Evolutionary conservation across 768 basidiomycete genomes (phyloP), one percentile per base, ranked within the genome.

Genomic region (Termitomyces sp.): DNA sequence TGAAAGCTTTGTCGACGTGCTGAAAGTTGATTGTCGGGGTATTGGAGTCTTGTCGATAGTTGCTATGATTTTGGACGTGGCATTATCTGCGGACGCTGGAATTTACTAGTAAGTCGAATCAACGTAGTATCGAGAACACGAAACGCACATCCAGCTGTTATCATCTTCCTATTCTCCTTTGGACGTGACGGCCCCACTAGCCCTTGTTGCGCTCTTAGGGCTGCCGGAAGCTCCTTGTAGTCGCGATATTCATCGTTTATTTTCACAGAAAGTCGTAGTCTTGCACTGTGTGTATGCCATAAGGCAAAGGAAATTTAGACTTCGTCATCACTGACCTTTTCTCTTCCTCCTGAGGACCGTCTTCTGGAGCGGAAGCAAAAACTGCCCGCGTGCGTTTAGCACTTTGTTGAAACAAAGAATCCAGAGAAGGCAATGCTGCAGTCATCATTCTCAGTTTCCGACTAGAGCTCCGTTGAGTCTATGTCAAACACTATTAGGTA

Each of bases 191-290:
- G 94, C 0, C 88, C 90, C 2, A 92, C 84, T 0, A 85, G 77
- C 0, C 84, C 86, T 65, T 93, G 91, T 58, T 97, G 93, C 0
- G 87, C 75, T 30, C 91, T 72, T 34, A 98, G 73, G 1, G 89
- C 83, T 3, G 90, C 70, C 0, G 96, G 96, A 2, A 98, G 82
- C 28, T 87, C 82, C 66, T 88, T 91, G 66, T 79, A 90, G 67
- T 97, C 84, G 45, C 81, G 79, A 69, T 94, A 99, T 73, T 98
- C 96, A 65, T 92, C 85, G 34, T 85, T 79, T 30, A 98, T 87
- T 76, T 97, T 97, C 46, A 90, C 83, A 2, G 92, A 77, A 35
- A 97, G 69, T 35, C 86, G 82, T 45, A 92, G 68, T 38, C 87
- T 80, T n/a, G 84, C 75, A 63, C 91, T 90, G 54, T 38, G 37